Conservation (phyloP, 1,284 basidiomycete species). For the Apiotrichum veenhuisii region DNA sequence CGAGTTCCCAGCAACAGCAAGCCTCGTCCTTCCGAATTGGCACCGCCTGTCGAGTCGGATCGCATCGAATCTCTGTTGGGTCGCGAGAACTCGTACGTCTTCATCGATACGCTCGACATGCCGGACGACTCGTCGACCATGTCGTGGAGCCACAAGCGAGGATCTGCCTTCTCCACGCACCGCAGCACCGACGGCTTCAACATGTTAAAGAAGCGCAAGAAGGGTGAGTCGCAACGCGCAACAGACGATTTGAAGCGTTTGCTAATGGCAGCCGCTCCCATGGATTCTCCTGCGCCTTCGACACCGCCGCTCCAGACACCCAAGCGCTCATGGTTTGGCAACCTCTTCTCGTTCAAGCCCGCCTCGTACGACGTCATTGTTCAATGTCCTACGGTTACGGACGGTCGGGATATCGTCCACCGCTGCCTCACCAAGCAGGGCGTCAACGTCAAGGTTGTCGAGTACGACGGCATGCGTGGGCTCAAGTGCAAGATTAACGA, state of each 20-base stretch:
- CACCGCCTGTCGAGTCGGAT: constrained; percentile 20
- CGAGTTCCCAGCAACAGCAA: constrained; percentile 1
- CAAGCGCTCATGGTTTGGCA: constrained; percentile 80
- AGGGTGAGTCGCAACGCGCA: constrained; percentile 12
- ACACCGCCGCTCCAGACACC: constrained; percentile 11
- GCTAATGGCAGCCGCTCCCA: background rate
- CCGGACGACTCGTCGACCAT: constrained; percentile 23
- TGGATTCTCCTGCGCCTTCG: background rate
- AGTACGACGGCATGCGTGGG: constrained; percentile 39
- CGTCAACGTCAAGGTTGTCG: constrained; percentile 35
- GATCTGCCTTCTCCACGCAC: constrained; percentile 24
- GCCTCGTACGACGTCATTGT: constrained; percentile 54
- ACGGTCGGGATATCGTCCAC: constrained; percentile 34
- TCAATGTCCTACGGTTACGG: constrained; percentile 38
- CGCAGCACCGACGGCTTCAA: constrained; percentile 41
- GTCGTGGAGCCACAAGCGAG: constrained; percentile 32
- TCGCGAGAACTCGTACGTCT: constrained; percentile 44
- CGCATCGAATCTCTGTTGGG: constrained; percentile 29
- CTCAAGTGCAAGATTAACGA: constrained; percentile 44
- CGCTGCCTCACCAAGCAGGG: constrained; percentile 31
- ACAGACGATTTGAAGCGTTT: background rate
- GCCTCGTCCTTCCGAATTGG: constrained; percentile 15
- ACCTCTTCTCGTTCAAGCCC: constrained; percentile 81
- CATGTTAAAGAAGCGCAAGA: constrained; percentile 46
- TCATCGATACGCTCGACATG: constrained; percentile 38